Evolutionary conservation across 768 basidiomycete genomes (phyloP).

Genomic region (Boletus rufocinnamomeus): DNA sequence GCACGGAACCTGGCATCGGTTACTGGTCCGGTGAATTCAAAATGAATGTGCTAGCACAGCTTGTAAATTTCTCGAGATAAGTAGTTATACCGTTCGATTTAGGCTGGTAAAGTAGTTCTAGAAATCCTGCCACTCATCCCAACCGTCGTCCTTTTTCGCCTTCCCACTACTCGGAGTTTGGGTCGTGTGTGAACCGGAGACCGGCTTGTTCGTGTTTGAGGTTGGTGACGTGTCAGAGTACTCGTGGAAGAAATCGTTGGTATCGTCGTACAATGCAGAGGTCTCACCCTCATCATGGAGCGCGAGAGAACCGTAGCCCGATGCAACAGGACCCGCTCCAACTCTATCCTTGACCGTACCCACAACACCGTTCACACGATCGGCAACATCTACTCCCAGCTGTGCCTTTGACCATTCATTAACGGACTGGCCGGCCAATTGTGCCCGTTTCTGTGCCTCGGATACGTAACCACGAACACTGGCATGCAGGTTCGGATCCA

Average conservation of each 20-base stretch:
- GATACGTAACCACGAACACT: constrained; percentile 71
- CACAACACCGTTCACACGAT: constrained; percentile 70
- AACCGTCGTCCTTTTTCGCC: constrained; percentile 51
- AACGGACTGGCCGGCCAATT: constrained; percentile 58
- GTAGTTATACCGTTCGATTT: too few relatives aligned
- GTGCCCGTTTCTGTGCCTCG: constrained; percentile 67
- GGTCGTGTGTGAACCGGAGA: constrained; percentile 7
- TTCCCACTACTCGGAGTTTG: constrained; percentile 15
- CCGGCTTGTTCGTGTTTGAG: constrained; percentile 14
- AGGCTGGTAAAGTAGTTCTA: constrained; percentile 45
- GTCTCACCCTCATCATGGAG: constrained; percentile 53
- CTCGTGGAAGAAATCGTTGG: constrained; percentile 60
- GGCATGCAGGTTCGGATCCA: constrained; percentile 78
- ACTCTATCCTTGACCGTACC: constrained; percentile 61
- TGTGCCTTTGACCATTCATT: constrained; percentile 78
- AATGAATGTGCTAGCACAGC: not conserved
- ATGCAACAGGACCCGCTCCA: constrained; percentile 53
- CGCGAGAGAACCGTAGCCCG: constrained; percentile 52
- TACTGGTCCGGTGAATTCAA: constrained; percentile 9
- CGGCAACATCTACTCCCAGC: constrained; percentile 85
- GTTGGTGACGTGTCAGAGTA: constrained; percentile 25
- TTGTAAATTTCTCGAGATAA: too few relatives aligned
- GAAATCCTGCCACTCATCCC: constrained; percentile 85
- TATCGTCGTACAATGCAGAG: constrained; percentile 63
- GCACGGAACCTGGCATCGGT: constrained; percentile 29